phyloP scores from a whole-genome alignment of 2,329 filamentous ascomycete genomes.

The Stachybotrys echinatus region DNA sequence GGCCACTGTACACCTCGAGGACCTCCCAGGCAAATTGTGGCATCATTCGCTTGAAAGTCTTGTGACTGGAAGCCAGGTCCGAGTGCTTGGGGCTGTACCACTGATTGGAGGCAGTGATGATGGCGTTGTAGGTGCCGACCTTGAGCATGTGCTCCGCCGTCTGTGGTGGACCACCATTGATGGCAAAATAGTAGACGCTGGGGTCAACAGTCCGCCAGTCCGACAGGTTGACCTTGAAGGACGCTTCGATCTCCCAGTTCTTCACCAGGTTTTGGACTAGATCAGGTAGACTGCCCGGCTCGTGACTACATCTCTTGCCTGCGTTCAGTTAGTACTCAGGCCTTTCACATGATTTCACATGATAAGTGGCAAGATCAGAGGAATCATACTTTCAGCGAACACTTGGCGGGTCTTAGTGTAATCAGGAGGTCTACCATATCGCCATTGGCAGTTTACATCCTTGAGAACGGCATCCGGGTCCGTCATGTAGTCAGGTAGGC shows the following conservation, averaged over 20 bases:
- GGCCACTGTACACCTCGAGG: constrained; percentile 60
- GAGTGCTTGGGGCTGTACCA: constrained; percentile 59
- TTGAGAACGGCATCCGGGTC: neutral
- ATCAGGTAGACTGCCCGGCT: constrained; percentile 43
- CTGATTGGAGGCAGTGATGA: constrained; percentile 53
- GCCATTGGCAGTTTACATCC: neutral
- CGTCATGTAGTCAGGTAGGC: constrained; percentile 1
- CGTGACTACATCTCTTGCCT: neutral
- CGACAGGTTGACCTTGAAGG: constrained; percentile 54
- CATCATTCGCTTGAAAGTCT: constrained; percentile 71
- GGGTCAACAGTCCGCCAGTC: constrained; percentile 64
- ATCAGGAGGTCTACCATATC: neutral
- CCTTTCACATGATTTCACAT: neutral
- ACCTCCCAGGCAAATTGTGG: constrained; percentile 68
- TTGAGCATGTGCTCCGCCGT: constrained; percentile 59
- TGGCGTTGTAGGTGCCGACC: constrained; percentile 65
- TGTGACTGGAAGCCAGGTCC: constrained; percentile 60
- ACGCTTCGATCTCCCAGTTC: constrained; percentile 69
- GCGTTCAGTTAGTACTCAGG: neutral
- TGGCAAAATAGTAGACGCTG: constrained; percentile 54
- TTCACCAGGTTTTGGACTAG: constrained; percentile 67
- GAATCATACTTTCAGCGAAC: neutral
- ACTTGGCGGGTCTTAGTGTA: neutral
- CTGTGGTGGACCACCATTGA: constrained; percentile 55
- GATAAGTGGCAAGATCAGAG: neutral